These are phyloP conservation scores for Trichomonascus vanleenenianus DNA, from an alignment of 805 yeast species.

Conservation along the genomic window DNA sequence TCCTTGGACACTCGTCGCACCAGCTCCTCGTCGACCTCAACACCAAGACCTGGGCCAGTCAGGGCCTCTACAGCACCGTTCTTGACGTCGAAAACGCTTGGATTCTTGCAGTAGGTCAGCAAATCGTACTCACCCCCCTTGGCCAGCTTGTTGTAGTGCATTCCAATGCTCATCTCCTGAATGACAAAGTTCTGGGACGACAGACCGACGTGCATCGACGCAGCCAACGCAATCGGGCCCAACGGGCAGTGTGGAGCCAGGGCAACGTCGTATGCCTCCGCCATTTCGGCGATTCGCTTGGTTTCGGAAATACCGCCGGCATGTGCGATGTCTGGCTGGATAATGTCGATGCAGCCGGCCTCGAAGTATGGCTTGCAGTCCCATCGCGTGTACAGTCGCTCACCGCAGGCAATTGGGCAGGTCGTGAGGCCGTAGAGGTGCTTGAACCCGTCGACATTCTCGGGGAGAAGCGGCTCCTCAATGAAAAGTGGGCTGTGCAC, in stretches of 20 bases:
- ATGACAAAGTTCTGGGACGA: constrained; percentile 21
- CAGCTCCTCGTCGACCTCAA: constrained; percentile 22
- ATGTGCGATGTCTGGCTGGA: constrained; percentile 26
- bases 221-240: constrained; percentile 27
- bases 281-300: constrained; percentile 23
- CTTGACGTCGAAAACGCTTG: constrained; percentile 20
- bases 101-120: constrained; percentile 19
- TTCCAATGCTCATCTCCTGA: constrained; percentile 23
- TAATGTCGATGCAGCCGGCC: constrained; percentile 22
- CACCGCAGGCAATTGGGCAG: constrained; percentile 25
- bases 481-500: constrained; percentile 25
- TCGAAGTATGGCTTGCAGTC: constrained; percentile 22
- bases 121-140: constrained; percentile 18
- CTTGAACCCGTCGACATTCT: constrained; percentile 20
- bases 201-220: constrained; percentile 22
- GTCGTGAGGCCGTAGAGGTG: constrained; percentile 19
- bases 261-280: constrained; percentile 26
- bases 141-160: constrained; percentile 24
- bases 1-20: constrained; percentile 19
- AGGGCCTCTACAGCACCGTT: constrained; percentile 21
- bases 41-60: constrained; percentile 24
- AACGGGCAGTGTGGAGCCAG: constrained; percentile 28
- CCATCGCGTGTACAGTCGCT: constrained; percentile 24
- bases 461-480: constrained; percentile 27
- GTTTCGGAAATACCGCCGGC: constrained; percentile 27